A percentile compares a stretch with the other conserved stretches of the same genome.
phyloP scores from a whole-genome alignment of 345 rosid species.

The Anastatica hierochuntica region DNA sequence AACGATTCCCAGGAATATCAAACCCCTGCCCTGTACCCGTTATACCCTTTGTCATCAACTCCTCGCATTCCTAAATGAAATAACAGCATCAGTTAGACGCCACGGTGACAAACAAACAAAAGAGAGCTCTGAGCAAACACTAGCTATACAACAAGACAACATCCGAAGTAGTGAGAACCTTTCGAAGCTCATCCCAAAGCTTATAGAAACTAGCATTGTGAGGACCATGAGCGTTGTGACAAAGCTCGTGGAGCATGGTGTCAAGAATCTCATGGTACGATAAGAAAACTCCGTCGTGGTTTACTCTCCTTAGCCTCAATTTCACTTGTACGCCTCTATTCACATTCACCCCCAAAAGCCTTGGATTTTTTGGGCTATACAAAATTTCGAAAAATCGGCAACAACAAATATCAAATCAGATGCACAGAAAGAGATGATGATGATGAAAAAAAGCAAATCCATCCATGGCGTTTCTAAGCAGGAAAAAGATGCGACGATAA shows the following conservation, averaged over 20 bases:
- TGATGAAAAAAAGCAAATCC: no score
- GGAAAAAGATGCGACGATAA: neutral
- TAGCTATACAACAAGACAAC: neutral
- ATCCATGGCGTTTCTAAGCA: no score
- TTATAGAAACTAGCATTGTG: conserved; percentile 79
- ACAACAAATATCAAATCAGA: no score
- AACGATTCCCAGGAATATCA: conserved; percentile 65
- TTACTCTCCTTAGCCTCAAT: conserved; percentile 66
- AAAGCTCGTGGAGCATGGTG: conserved; percentile 95
- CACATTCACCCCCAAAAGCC: conserved; percentile 73
- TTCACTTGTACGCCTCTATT: conserved; percentile 61
- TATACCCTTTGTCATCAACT: conserved; percentile 61
- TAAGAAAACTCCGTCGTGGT: conserved; percentile 51
- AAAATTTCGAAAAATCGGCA: neutral
- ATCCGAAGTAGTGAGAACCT: conserved; percentile 25
- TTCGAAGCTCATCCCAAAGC: conserved; percentile 91
- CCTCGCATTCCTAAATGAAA: conserved; percentile 71
- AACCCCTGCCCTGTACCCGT: conserved; percentile 63
- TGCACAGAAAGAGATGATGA: no score
- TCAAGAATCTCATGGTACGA: conserved; percentile 67
- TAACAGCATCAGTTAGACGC: neutral
- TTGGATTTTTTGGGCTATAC: conserved; percentile 55
- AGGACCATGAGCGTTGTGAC: conserved; percentile 80
- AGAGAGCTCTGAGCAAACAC: neutral
- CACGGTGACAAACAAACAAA: neutral